phyloP scores from a whole-genome alignment of 495 filamentous ascomycete species.

The Tuber microsphaerosporum region DNA sequence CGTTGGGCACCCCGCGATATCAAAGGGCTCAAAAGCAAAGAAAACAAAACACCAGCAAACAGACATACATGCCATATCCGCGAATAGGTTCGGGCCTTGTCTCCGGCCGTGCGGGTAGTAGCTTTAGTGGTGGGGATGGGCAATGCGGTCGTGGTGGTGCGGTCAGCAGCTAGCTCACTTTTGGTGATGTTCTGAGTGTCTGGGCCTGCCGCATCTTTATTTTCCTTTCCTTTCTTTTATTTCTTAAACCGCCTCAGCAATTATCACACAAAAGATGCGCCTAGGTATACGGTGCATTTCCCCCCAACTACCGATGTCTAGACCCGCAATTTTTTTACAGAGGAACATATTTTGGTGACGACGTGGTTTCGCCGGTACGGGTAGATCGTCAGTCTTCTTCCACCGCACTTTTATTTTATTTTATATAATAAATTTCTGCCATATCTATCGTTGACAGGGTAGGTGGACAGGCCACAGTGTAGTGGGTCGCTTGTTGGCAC shows the following conservation, averaged over 20 bases:
- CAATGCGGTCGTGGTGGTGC: background rate
- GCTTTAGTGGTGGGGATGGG: background rate
- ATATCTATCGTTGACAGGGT: background rate
- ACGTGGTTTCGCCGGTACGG: background rate
- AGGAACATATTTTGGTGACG: background rate
- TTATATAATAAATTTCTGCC: background rate
- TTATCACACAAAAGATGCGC: background rate
- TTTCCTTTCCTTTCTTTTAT: no score
- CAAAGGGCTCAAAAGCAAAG: background rate
- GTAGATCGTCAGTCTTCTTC: background rate
- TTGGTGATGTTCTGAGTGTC: background rate
- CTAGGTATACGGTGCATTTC: background rate
- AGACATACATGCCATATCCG: background rate
- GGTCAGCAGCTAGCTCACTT: background rate
- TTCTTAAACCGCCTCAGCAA: background rate
- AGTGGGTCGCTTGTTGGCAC: background rate
- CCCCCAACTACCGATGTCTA: background rate
- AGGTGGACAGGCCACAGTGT: background rate
- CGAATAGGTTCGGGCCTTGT: background rate
- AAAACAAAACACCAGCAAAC: background rate
- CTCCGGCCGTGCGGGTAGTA: background rate
- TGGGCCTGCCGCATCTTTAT: background rate
- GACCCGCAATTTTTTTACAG: background rate
- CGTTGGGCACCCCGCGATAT: background rate
- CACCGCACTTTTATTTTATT: background rate